Evolutionary conservation across 352 stramenopile species (phyloP), one percentile per base, ranked within the genome.

Genomic region (Phytophthora ohioensis): DNA sequence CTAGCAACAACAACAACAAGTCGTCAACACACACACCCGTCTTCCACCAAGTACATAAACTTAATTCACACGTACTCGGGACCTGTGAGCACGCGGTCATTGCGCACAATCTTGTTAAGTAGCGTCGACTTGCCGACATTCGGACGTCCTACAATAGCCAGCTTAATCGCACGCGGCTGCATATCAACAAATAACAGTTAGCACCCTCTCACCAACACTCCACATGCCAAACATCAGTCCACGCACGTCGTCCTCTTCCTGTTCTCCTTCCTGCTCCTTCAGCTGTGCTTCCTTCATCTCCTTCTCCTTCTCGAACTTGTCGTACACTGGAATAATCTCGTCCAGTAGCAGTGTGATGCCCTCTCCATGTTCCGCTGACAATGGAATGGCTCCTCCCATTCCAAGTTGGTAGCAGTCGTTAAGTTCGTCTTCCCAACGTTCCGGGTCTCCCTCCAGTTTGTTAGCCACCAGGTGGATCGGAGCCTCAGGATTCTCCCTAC

Each of bases 91-190:
- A 95, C 88, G 31, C 88, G 83, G 58, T 95, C 85, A 17, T 88
- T 91, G 64, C 85, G 84, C 52, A 95, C 84, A 46, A 95, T 91
- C 17, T 85, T 81, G 82, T 95, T 95, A 30, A 95, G 80, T 38
- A 95, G 65, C 41, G 87, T 95, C 0, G 85, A 93, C 74, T 91
- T 93, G 75, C 87, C 87, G 11, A 94, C 87, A 48, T 94, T 94
- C 1, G 87, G 87, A 8, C 87, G 84, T 1, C 87, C 87, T 1
- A 94, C 87, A 54, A 94, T 94, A 31, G 87, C 87, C 17, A 94
- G 73, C 41, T 92, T 92, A 64, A 94, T 91, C 10, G 78, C 75
- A 15, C 83, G 85, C 10, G 74, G 72, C 85, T 93, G 64, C 36
- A 48, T 6, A 41, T 6, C 3, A 63, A 15, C 32, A 47, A 67